phyloP scores from a whole-genome alignment of 1,284 basidiomycete genomes.

The Peniophora sp. region DNA sequence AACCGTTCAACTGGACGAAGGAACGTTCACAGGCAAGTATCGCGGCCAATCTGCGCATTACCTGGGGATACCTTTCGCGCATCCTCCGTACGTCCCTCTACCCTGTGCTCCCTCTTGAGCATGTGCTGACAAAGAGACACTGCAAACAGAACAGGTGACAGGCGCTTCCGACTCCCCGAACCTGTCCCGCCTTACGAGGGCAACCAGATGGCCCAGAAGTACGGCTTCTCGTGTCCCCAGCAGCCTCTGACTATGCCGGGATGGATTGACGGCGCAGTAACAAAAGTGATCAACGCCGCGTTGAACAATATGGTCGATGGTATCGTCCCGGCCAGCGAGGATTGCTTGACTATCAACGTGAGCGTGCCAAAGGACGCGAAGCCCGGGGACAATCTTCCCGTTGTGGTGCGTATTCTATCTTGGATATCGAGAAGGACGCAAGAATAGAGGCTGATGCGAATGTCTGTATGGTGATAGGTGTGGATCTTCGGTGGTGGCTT shows the following conservation, averaged over 20 bases:
- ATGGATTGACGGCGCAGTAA: slow-evolving; percentile 1
- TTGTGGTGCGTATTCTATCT: slow-evolving; percentile 28
- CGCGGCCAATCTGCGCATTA: slow-evolving; percentile 8
- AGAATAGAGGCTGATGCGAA: too few species aligned
- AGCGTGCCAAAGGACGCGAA: slow-evolving; percentile 20
- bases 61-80: slow-evolving; percentile 5
- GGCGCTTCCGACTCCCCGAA: slow-evolving; percentile 2
- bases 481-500: slow-evolving; percentile 21
- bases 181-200: slow-evolving; percentile 9
- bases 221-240: slow-evolving; percentile 11
- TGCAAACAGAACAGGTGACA: slow-evolving; percentile 4
- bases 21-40: slow-evolving; percentile 28
- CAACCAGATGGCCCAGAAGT: slow-evolving; percentile 5
- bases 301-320: slow-evolving; percentile 4
- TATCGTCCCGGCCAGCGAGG: slow-evolving; percentile 12
- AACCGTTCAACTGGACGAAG: slow-evolving; percentile 23
- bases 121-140: too few species aligned
- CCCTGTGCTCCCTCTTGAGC: too few species aligned
- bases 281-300: not conserved
- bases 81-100: slow-evolving; percentile 26
- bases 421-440: not conserved
- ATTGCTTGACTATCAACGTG: slow-evolving; percentile 35
- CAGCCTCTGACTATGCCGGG: slow-evolving; percentile 9
- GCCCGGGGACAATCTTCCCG: slow-evolving; percentile 25
- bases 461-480: not conserved